Base-by-base conservation (phyloP, 1,284 basidiomycete species). In the Coriolopsis trogii region DNA sequence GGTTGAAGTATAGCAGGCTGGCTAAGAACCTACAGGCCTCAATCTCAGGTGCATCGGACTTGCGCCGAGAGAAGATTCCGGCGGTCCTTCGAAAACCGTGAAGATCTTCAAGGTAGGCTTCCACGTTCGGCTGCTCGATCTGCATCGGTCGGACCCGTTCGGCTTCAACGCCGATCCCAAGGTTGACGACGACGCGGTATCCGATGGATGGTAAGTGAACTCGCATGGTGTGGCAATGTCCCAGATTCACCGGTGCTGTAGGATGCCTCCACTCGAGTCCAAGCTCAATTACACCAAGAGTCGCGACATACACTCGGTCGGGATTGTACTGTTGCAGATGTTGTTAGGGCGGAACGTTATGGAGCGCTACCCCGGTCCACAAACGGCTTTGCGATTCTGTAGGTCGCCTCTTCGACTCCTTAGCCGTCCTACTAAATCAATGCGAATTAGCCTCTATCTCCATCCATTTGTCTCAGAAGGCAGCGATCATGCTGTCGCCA, bases 241-340 rank as follows among this genome's bases (percentile, higher is more conserved):
- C n/a, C n/a, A n/a, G n/a, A n/a, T n/a, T n/a, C n/a, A 10, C 26
- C 13, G 6, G 7, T 20, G 15, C 31, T 49, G 3, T 41, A 49
- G 85, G 89, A 90, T 47, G 81, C 81, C 49, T 2, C 49, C 49
- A 31, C 76, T 84, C 29, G 88, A 91, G 42, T 87, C 85, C 0
- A 78, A 85, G 0, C 65, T 91, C 31, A 68, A 81, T 5, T 91
- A 92, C 62, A 87, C 87, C 3, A 80, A 77, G 28, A 73, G 79
- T 29, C 79, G 89, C 21, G 90, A 92, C 60, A 83, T 92, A 15
- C 88, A 91, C 63, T 75, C 78, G n/a, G 79, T 84, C 0, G 89
- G 88, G 0, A 78, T 91, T 33, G 75, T 90, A 3, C 71, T 90
- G 29, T 59, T 91, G 42, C 88, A 91, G 67, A 91, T 92, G 89